phyloP scores from a whole-genome alignment of 2,329 filamentous ascomycete species.

The Chaetomium sp. region DNA sequence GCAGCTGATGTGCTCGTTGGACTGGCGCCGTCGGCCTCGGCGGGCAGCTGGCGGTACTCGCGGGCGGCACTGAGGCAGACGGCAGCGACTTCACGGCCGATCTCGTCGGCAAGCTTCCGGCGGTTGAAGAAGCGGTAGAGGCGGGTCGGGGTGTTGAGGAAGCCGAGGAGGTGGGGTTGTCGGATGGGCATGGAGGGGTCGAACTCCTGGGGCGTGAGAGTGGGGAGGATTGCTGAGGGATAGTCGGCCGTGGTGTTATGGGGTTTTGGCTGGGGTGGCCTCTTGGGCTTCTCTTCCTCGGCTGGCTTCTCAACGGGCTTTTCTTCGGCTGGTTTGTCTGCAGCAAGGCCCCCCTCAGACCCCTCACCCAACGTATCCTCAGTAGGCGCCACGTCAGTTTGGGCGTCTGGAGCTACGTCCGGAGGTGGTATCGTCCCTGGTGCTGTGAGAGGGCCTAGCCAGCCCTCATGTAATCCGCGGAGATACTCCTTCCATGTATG shows the following conservation, averaged over 20 bases:
- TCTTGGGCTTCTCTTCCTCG: conserved; percentile 49
- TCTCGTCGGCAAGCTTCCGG: conserved; percentile 74
- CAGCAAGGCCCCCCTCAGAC: conserved; percentile 27
- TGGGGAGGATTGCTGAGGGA: conserved; percentile 55
- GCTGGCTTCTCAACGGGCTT: conserved; percentile 24
- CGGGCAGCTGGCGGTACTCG: conserved; percentile 41
- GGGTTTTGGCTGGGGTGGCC: conserved; percentile 58
- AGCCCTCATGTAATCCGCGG: conserved; percentile 88
- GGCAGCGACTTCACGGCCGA: conserved; percentile 82
- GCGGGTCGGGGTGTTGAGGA: conserved; percentile 80
- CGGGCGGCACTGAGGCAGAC: conserved; percentile 62
- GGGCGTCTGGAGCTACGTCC: conserved; percentile 22
- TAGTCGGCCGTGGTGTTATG: conserved; percentile 74
- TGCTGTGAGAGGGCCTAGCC: conserved; percentile 75
- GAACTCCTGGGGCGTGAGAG: conserved; percentile 62
- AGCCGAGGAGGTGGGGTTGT: conserved; percentile 87
- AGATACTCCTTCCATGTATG: conserved; percentile 98
- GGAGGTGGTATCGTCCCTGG: conserved; percentile 36
- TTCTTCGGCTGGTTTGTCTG: conserved; percentile 39
- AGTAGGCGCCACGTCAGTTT: conserved; percentile 13
- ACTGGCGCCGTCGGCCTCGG: conserved; percentile 25
- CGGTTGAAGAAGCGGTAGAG: conserved; percentile 83
- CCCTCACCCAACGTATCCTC: conserved; percentile 29
- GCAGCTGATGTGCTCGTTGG: conserved; percentile 24
- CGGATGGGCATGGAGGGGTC: conserved; percentile 65